Percentiles rank a stretch among this genome's conserved stretches.
Evolutionary conservation across 257 asterid genomes (phyloP).

Genomic region (Ligustrum vulgare): DNA sequence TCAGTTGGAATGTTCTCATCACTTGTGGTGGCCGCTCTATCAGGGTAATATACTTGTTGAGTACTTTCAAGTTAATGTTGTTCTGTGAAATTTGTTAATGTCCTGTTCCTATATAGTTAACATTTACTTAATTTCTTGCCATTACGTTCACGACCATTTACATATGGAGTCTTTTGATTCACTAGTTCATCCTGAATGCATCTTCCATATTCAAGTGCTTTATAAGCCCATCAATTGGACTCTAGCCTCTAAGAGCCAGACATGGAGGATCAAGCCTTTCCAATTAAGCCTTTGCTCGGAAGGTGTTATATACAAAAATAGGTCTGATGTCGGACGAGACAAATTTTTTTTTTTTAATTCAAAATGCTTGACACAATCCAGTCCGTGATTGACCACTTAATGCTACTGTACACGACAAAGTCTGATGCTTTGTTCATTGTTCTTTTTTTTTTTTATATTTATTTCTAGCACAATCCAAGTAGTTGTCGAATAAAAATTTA

Average conservation of each 20-base stretch:
- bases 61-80: slow-evolving; percentile 5
- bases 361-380: too few species aligned
- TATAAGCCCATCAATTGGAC: neutral
- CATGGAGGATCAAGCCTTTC: neutral
- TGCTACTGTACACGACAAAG: too few species aligned
- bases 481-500: too few species aligned
- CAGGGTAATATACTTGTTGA: slow-evolving; percentile 63
- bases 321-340: too few species aligned
- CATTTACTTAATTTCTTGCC: neutral
- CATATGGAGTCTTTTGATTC: neutral
- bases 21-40: slow-evolving; percentile 82
- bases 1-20: slow-evolving; percentile 95
- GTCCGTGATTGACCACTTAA: too few species aligned
- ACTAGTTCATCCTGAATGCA: neutral
- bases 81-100: neutral
- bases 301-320: too few species aligned
- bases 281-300: neutral
- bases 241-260: neutral
- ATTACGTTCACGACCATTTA: neutral
- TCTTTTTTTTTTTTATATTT: too few species aligned
- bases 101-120: neutral
- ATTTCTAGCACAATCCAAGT: too few species aligned
- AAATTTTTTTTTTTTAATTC: too few species aligned
- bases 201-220: neutral
- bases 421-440: too few species aligned